Percentiles rank a stretch among this genome's conserved stretches.
phyloP scores from a whole-genome alignment of 208 protist species.

The Trypanosoma mega region DNA sequence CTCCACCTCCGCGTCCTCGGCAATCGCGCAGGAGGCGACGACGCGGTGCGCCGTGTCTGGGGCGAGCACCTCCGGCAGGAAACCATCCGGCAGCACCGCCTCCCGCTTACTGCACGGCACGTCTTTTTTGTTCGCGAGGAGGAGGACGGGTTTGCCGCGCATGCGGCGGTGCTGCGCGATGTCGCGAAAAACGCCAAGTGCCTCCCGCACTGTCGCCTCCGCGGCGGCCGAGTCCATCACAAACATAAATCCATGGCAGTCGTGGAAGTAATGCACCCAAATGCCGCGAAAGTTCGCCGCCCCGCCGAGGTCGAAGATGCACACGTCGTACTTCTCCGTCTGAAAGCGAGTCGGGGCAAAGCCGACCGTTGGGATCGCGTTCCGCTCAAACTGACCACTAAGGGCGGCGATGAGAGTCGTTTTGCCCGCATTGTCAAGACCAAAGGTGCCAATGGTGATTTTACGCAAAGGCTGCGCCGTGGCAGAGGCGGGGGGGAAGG shows the following conservation, averaged over 20 bases:
- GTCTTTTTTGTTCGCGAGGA: constrained; percentile 99
- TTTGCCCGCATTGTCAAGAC: constrained; percentile 95
- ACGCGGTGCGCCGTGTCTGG: constrained; percentile 50
- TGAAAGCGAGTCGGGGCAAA: constrained; percentile 87
- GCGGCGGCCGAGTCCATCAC: constrained; percentile 80
- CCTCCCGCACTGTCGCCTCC: constrained; percentile 58
- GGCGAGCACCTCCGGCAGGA: constrained; percentile 55
- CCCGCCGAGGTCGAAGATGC: constrained; percentile 91
- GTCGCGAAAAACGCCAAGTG: constrained; percentile 59
- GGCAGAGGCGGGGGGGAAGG: constrained; percentile 1
- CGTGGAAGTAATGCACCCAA: constrained; percentile 92
- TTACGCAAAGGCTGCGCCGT: constrained; percentile 27
- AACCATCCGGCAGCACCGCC: constrained; percentile 80
- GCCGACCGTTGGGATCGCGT: constrained; percentile 88
- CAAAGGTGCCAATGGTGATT: constrained; percentile 87
- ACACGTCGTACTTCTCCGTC: constrained; percentile 85
- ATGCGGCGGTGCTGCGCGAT: constrained; percentile 93
- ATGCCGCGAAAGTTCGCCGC: constrained; percentile 88
- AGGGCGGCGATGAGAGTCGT: constrained; percentile 98
- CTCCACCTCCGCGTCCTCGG: constrained; percentile 75
- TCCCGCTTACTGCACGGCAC: constrained; percentile 69
- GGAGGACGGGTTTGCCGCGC: constrained; percentile 96
- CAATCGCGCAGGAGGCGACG: constrained; percentile 70
- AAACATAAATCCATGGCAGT: constrained; percentile 89
- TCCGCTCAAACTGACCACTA: constrained; percentile 94